Evolutionary conservation across 768 basidiomycete genomes (phyloP).

Genomic region (Daedaleopsis sinensis): DNA sequence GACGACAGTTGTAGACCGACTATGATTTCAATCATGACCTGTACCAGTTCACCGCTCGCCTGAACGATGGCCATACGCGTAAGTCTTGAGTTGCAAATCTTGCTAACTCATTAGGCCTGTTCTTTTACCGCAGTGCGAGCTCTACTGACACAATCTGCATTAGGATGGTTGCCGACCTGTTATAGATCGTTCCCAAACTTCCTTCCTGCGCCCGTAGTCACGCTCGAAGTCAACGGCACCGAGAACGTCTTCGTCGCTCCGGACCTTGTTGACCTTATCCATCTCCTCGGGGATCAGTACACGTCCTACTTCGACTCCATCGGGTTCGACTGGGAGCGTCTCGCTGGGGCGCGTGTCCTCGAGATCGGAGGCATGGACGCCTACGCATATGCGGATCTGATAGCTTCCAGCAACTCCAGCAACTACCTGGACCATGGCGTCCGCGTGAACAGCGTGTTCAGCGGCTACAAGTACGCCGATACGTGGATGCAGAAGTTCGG

Average conservation of each 20-base stretch:
- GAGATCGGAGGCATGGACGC: slow-evolving; percentile 55
- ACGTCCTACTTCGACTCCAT: slow-evolving; percentile 49
- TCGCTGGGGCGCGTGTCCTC: slow-evolving; percentile 61
- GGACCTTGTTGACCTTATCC: slow-evolving; percentile 54
- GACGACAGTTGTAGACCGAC: slow-evolving; percentile 47
- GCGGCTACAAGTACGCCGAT: slow-evolving; percentile 47
- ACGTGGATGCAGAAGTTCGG: slow-evolving; percentile 54
- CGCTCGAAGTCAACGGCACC: slow-evolving; percentile 48
- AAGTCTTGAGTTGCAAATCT: slow-evolving; percentile 18
- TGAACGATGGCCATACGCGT: slow-evolving; percentile 74
- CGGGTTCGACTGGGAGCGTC: slow-evolving; percentile 58
- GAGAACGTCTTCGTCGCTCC: slow-evolving; percentile 54
- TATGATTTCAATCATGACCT: slow-evolving; percentile 66
- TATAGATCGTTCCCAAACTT: slow-evolving; percentile 50
- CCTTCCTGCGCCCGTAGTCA: slow-evolving; percentile 58
- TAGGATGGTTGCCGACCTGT: slow-evolving; percentile 58
- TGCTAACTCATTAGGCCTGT: too few relatives aligned
- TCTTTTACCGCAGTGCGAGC: too few relatives aligned
- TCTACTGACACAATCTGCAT: slow-evolving; percentile 21
- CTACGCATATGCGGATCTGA: slow-evolving; percentile 56
- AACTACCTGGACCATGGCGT: slow-evolving; percentile 67
- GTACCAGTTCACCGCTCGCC: slow-evolving; percentile 53
- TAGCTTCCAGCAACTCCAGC: slow-evolving; percentile 59
- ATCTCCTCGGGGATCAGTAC: slow-evolving; percentile 47
- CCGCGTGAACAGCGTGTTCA: slow-evolving; percentile 64